phyloP scores from a whole-genome alignment of 768 basidiomycete genomes.

The Cubamyces lactineus region DNA sequence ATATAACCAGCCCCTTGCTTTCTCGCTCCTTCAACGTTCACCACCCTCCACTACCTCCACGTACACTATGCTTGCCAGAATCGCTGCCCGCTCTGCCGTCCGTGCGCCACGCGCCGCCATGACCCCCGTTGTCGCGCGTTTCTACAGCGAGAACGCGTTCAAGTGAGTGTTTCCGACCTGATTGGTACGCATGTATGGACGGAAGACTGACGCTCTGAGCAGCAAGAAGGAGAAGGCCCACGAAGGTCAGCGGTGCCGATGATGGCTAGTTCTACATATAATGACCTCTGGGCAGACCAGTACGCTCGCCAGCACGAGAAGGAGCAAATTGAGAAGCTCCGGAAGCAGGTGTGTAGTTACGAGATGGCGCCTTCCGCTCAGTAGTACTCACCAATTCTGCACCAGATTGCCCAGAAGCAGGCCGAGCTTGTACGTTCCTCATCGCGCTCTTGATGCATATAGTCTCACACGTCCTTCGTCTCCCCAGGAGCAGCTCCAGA shows the following conservation, averaged over 20 bases:
- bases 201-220: conserved; percentile 29
- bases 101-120: conserved; percentile 33
- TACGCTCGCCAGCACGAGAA: conserved; percentile 62
- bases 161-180: conserved; percentile 45
- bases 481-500: conserved; percentile 37
- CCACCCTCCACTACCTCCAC: conserved; percentile 18
- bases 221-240: conserved; percentile 78
- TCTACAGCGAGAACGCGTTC: conserved; percentile 66
- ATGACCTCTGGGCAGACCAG: conserved; percentile 50
- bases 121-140: conserved; percentile 53
- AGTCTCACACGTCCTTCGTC: too few species aligned
- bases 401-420: conserved; percentile 38
- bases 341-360: conserved; percentile 47
- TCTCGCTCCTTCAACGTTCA: conserved; percentile 25
- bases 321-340: conserved; percentile 62
- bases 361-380: not conserved
- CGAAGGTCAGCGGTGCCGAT: conserved; percentile 47
- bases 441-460: not conserved
- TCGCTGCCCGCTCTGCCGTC: conserved; percentile 39
- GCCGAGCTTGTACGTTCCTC: conserved; percentile 35
- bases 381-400: not conserved
- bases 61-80: conserved; percentile 45
- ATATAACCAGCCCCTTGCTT: conserved; percentile 16
- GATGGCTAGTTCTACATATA: not conserved
- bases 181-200: not conserved